Percentiles rank a stretch among this genome's conserved stretches.
Conservation (phyloP, 1,139 yeast species). For the Suhomyces wounanorum region DNA sequence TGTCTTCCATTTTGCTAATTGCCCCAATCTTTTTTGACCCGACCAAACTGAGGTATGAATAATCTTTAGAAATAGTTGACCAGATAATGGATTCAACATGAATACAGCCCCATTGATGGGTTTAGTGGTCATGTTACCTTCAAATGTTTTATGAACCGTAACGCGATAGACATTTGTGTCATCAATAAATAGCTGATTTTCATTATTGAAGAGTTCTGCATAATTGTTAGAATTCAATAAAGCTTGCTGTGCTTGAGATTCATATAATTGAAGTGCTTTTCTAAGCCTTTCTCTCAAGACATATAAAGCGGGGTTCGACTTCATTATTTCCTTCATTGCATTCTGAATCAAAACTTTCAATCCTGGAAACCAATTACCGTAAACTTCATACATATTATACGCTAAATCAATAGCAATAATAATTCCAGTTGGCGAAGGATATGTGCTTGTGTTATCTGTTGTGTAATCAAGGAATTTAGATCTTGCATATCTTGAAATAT, state of each 20-base stretch:
- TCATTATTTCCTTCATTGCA: constrained; percentile 94
- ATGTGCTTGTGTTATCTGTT: constrained; percentile 77
- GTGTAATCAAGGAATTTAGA: constrained; percentile 94
- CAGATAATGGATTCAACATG: constrained; percentile 85
- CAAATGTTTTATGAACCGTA: constrained; percentile 88
- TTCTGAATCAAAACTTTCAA: constrained; percentile 85
- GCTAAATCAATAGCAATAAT: constrained; percentile 92
- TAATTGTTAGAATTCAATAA: constrained; percentile 86
- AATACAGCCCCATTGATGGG: constrained; percentile 94
- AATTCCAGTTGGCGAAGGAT: constrained; percentile 93
- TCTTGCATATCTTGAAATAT: constrained; percentile 89
- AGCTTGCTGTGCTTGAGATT: constrained; percentile 92
- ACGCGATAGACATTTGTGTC: constrained; percentile 94
- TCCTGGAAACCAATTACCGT: constrained; percentile 98
- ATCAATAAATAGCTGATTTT: constrained; percentile 82
- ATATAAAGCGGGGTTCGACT: constrained; percentile 89
- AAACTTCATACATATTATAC: constrained; percentile 93
- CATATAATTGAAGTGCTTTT: constrained; percentile 90
- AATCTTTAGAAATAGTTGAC: constrained; percentile 83
- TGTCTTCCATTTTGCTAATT: constrained; percentile 95
- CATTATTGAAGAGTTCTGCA: constrained; percentile 84
- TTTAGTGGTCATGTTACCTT: constrained; percentile 89
- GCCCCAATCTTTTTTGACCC: constrained; percentile 93
- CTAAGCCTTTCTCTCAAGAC: constrained; percentile 92
- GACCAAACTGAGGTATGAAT: constrained; percentile 97